Conservation (phyloP, 495 filamentous ascomycete genomes). For the Halenospora varia region DNA sequence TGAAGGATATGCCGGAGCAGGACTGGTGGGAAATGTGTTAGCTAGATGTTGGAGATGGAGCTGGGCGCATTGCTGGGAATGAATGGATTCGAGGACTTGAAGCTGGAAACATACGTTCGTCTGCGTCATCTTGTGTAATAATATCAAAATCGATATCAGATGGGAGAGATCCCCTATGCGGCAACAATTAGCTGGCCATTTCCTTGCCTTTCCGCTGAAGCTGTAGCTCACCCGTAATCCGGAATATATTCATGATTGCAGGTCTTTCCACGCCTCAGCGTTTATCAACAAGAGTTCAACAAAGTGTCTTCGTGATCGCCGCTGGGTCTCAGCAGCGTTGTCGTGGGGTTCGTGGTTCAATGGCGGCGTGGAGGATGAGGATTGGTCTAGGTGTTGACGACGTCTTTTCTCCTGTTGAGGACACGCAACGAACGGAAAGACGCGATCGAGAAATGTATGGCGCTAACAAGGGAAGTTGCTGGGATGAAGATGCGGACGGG, state of each 20-base stretch:
- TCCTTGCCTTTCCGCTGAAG: not conserved
- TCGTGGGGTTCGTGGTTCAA: constrained; percentile 1
- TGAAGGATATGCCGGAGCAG: constrained; percentile 95
- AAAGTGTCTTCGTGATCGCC: constrained; percentile 1
- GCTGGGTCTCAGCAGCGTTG: constrained; percentile 11
- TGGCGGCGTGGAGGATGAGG: too few species aligned
- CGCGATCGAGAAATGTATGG: not conserved
- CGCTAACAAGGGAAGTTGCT: too few species aligned
- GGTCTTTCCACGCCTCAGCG: constrained; percentile 11
- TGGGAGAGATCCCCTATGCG: constrained; percentile 85
- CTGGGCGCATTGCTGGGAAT: not conserved
- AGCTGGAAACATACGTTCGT: constrained; percentile 64
- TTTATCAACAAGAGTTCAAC: not conserved
- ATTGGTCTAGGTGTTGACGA: too few species aligned
- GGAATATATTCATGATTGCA: constrained; percentile 79
- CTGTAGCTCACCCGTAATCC: constrained; percentile 66
- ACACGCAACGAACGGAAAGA: constrained; percentile 13
- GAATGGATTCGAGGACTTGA: not conserved
- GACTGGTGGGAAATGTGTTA: constrained; percentile 52
- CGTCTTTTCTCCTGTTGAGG: constrained; percentile 17
- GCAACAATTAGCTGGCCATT: constrained; percentile 15
- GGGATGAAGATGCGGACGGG: too few species aligned
- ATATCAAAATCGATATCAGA: constrained; percentile 87
- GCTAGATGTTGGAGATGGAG: not conserved
- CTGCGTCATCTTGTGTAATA: constrained; percentile 91